A percentile compares a stretch with the other conserved stretches of the same genome.
Evolutionary conservation across 2,329 filamentous ascomycete species (phyloP).

Genomic region (Scleromitrula shiraiana): DNA sequence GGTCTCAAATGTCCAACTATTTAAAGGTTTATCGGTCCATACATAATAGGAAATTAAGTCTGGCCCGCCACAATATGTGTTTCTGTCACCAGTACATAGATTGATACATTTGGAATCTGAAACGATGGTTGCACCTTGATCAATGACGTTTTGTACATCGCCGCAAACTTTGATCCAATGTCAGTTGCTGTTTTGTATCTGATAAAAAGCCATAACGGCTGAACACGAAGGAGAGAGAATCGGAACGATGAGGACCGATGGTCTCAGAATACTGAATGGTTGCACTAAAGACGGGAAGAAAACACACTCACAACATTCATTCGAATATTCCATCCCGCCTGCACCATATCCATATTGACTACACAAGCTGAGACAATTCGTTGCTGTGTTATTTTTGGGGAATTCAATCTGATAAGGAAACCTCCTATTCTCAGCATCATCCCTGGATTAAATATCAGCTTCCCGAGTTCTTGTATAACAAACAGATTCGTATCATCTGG

Average conservation of each 20-base stretch:
- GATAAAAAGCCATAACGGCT: too few species aligned
- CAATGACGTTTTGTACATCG: conserved; percentile 10
- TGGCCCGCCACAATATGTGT: conserved; percentile 13
- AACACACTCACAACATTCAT: conserved; percentile 19
- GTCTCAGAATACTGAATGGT: too few species aligned
- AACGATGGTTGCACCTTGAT: neutral
- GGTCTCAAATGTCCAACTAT: conserved; percentile 44
- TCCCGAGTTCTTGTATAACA: neutral
- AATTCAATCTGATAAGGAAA: conserved; percentile 21
- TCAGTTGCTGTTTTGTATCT: neutral
- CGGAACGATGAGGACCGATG: too few species aligned
- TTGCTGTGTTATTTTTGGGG: conserved; percentile 15
- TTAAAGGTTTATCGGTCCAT: conserved; percentile 32
- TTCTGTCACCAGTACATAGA: conserved; percentile 37
- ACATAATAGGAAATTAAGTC: conserved; percentile 15
- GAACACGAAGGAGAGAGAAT: too few species aligned
- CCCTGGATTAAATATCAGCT: conserved; percentile 1
- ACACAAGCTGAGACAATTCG: conserved; percentile 20
- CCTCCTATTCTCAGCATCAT: conserved; percentile 13
- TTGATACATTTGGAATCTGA: conserved; percentile 7
- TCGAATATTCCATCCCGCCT: conserved; percentile 22
- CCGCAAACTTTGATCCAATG: conserved; percentile 10
- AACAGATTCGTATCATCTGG: too few species aligned
- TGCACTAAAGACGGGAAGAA: too few species aligned
- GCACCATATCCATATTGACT: conserved; percentile 23